phyloP scores from a whole-genome alignment of 2,329 filamentous ascomycete species.

The Stachybotrys chlorohalonatus region DNA sequence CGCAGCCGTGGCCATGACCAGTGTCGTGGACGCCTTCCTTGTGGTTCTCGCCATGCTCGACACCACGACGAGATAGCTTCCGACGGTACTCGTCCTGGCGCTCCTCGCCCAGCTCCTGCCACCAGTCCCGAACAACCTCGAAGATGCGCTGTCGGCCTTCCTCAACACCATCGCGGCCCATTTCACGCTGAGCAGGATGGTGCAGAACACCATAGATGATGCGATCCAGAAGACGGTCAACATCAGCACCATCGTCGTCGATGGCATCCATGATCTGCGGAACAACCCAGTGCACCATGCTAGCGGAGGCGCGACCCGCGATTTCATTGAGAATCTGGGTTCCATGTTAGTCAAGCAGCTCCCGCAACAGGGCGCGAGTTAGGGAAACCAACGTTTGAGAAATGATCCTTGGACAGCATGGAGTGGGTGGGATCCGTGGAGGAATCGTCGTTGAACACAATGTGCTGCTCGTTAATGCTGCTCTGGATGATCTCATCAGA shows the following conservation, averaged over 20 bases:
- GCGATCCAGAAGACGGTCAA: constrained; percentile 60
- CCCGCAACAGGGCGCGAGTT: not conserved
- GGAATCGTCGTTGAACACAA: constrained; percentile 75
- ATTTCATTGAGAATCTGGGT: constrained; percentile 69
- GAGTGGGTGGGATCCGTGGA: constrained; percentile 82
- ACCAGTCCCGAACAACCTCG: constrained; percentile 73
- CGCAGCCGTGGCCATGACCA: constrained; percentile 78
- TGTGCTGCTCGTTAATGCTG: constrained; percentile 72
- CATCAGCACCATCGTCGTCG: constrained; percentile 66
- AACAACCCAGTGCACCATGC: constrained; percentile 74
- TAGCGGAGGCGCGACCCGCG: constrained; percentile 72
- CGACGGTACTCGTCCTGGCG: constrained; percentile 60
- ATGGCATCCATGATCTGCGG: constrained; percentile 83
- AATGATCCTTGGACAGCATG: constrained; percentile 94
- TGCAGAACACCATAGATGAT: constrained; percentile 81
- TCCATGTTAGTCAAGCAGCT: not conserved
- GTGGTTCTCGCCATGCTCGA: constrained; percentile 72
- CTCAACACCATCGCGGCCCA: constrained; percentile 58
- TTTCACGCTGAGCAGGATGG: constrained; percentile 69
- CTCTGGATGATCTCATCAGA: constrained; percentile 81
- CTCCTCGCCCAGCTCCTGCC: constrained; percentile 54
- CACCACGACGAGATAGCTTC: constrained; percentile 71
- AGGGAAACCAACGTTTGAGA: constrained; percentile 57
- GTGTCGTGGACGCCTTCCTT: constrained; percentile 76
- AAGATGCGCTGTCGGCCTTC: constrained; percentile 76